phyloP scores from a whole-genome alignment of 1,139 yeast species.

The Debaryomyces coudertii region DNA sequence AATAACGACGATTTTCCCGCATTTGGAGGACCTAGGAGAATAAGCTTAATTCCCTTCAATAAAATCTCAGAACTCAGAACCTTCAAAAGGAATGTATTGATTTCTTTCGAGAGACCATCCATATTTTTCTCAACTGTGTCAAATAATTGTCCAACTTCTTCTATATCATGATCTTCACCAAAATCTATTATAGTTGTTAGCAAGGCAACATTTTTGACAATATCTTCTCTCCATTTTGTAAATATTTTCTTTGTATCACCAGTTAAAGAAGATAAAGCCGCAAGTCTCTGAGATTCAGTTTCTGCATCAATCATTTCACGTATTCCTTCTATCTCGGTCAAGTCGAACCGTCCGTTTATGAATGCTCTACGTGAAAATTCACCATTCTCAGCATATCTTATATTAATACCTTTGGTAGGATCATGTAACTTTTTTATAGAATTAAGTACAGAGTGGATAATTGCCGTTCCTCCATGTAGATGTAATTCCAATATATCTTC shows the following conservation, averaged over 20 bases:
- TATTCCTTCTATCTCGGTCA: slow-evolving; percentile 90
- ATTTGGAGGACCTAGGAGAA: slow-evolving; percentile 88
- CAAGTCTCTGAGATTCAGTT: slow-evolving; percentile 81
- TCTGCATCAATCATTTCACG: slow-evolving; percentile 91
- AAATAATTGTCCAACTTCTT: slow-evolving; percentile 57
- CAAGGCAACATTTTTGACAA: slow-evolving; percentile 70
- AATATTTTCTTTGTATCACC: slow-evolving; percentile 66
- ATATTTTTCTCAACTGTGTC: slow-evolving; percentile 52
- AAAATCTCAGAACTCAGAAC: slow-evolving; percentile 66
- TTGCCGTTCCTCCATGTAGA: slow-evolving; percentile 92
- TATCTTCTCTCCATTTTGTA: slow-evolving; percentile 64
- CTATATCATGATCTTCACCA: slow-evolving; percentile 91
- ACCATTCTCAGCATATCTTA: slow-evolving; percentile 89
- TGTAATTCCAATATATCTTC: slow-evolving; percentile 89
- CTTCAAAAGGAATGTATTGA: slow-evolving; percentile 51
- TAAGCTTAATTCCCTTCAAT: slow-evolving; percentile 71
- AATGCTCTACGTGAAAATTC: slow-evolving; percentile 89
- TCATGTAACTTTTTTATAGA: slow-evolving; percentile 61
- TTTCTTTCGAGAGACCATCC: slow-evolving; percentile 41
- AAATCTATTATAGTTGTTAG: slow-evolving; percentile 90
- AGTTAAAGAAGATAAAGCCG: slow-evolving; percentile 72
- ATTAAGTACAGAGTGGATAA: slow-evolving; percentile 65
- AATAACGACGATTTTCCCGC: slow-evolving; percentile 93
- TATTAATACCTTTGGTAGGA: slow-evolving; percentile 40
- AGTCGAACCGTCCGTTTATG: slow-evolving; percentile 63